Conservation (phyloP, 2,329 filamentous ascomycete genomes). For the Colletotrichum sp. region DNA sequence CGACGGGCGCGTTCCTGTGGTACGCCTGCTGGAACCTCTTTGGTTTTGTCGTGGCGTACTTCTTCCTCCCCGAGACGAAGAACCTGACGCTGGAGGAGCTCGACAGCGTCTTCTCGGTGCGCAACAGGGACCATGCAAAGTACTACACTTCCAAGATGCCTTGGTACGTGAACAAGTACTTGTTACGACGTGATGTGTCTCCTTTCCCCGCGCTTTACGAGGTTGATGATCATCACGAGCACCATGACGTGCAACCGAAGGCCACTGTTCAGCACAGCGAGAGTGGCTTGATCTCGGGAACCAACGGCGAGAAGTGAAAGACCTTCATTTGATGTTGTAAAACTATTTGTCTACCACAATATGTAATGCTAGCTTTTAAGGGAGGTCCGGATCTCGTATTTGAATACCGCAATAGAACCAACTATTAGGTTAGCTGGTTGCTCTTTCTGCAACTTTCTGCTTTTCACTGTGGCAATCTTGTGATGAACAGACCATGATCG, state of each 20-base stretch:
- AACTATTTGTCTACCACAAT: neutral
- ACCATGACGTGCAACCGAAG: neutral
- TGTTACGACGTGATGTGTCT: conserved; percentile 30
- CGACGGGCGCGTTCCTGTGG: conserved; percentile 42
- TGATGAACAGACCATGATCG: too few species aligned
- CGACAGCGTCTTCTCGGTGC: conserved; percentile 35
- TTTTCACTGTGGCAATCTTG: too few species aligned
- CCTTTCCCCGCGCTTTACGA: conserved; percentile 36
- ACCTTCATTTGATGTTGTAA: too few species aligned
- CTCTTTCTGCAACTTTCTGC: neutral
- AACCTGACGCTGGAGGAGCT: conserved; percentile 38
- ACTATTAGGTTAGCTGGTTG: neutral
- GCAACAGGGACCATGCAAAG: conserved; percentile 32
- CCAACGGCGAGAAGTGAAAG: neutral
- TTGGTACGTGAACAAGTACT: conserved; percentile 35
- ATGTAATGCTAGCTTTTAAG: neutral
- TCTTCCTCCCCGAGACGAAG: conserved; percentile 40
- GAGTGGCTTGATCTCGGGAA: neutral
- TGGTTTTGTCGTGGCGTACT: conserved; percentile 37
- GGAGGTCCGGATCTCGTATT: neutral
- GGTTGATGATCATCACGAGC: conserved; percentile 22
- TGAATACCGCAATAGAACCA: neutral
- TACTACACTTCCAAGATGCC: conserved; percentile 37
- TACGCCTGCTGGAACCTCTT: conserved; percentile 42
- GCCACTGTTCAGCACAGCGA: neutral